These are phyloP conservation scores for Carex myosuroides DNA, from an alignment of 176 grass and related monocot species.

Conservation along the genomic window DNA sequence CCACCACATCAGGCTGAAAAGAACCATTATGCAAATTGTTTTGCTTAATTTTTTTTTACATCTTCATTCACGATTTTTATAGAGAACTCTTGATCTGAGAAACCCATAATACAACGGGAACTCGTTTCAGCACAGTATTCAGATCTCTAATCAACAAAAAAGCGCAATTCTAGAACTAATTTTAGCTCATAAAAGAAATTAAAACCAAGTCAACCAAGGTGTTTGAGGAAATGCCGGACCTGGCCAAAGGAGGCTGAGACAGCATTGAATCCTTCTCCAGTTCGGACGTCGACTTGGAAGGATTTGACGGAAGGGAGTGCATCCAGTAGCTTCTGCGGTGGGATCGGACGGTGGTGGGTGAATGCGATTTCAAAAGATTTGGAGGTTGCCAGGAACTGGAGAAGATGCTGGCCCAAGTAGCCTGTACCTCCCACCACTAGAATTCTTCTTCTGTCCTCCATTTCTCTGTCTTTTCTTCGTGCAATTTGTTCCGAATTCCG, in stretches of 20 bases:
- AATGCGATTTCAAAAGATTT: conserved; percentile 45
- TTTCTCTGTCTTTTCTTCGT: not conserved
- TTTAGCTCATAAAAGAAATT: not conserved
- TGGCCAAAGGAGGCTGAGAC: conserved; percentile 54
- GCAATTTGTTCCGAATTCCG: not conserved
- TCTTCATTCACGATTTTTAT: not conserved
- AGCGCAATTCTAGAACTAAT: not conserved
- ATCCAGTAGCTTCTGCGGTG: conserved; percentile 52
- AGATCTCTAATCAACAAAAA: not conserved
- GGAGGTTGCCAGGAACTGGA: conserved; percentile 27
- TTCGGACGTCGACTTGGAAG: conserved; percentile 60
- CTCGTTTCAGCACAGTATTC: not conserved
- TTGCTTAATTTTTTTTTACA: not conserved
- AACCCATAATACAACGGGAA: not conserved
- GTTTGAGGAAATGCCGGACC: conserved; percentile 20
- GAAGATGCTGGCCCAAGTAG: conserved; percentile 88
- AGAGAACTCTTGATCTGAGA: not conserved
- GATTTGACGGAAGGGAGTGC: conserved; percentile 45
- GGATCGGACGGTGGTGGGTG: conserved; percentile 52
- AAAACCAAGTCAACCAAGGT: not conserved
- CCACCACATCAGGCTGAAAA: conserved; percentile 66
- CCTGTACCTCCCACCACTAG: conserved; percentile 80
- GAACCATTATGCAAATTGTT: not conserved
- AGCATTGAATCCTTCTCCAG: conserved; percentile 43
- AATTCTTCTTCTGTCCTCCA: conserved; percentile 35